These are phyloP conservation scores for Apiosordaria backusii DNA, from an alignment of 495 filamentous ascomycete species.

Conservation along the genomic window DNA sequence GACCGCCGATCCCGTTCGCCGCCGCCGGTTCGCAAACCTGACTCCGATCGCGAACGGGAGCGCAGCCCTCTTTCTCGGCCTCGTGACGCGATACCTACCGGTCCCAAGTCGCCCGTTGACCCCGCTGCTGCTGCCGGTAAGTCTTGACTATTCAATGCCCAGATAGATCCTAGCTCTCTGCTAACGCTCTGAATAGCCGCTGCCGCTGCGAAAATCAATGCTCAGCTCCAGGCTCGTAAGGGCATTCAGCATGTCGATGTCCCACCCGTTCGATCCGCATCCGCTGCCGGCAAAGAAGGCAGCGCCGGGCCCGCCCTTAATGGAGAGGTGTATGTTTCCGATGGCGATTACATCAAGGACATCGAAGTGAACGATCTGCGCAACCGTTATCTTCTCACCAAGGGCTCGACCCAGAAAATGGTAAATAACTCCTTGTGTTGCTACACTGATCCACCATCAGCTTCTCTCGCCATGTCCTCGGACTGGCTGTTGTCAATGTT, in stretches of 20 bases:
- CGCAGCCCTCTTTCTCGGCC: conserved; percentile 71
- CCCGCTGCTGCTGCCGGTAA: conserved; percentile 86
- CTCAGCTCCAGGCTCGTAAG: conserved; percentile 85
- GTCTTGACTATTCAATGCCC: conserved; percentile 12
- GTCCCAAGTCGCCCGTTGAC: conserved; percentile 49
- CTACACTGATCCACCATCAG: conserved; percentile 76
- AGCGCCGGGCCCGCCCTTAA: conserved; percentile 51
- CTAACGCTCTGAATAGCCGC: conserved; percentile 58
- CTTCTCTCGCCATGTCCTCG: conserved; percentile 37
- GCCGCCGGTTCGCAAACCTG: conserved; percentile 56
- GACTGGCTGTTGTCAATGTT: conserved; percentile 32
- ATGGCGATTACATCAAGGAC: conserved; percentile 96
- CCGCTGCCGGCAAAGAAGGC: conserved; percentile 25
- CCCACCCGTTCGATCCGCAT: conserved; percentile 68
- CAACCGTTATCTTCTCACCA: conserved; percentile 96
- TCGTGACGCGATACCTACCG: conserved; percentile 50
- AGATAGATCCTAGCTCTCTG: not conserved
- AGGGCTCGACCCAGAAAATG: conserved; percentile 97
- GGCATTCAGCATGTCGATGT: conserved; percentile 93
- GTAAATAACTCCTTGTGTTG: conserved; percentile 73
- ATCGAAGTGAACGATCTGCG: conserved; percentile 98
- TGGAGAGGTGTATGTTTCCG: conserved; percentile 85
- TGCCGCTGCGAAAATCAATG: conserved; percentile 91
- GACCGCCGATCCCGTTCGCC: conserved; percentile 86
- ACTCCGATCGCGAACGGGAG: conserved; percentile 68